Percentiles rank a stretch among this genome's conserved stretches.
Evolutionary conservation across 2,329 filamentous ascomycete genomes (phyloP).

Genomic region (Colletotrichum sojae): DNA sequence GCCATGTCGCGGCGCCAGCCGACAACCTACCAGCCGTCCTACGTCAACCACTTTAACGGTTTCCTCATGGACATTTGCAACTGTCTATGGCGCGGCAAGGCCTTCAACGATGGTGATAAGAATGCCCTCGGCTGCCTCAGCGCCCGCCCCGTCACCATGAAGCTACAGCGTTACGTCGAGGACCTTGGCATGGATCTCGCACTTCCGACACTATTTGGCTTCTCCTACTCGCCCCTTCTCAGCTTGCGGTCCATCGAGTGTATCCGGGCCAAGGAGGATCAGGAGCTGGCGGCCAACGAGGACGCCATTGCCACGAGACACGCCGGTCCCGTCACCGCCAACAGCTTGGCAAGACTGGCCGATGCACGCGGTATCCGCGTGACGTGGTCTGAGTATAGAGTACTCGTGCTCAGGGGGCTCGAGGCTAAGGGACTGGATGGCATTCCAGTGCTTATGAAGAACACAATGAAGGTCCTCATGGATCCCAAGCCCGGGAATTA

Average conservation of each 20-base stretch:
- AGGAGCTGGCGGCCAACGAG: constrained; percentile 57
- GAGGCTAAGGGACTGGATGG: constrained; percentile 75
- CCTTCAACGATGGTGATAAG: constrained; percentile 76
- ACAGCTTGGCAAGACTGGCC: constrained; percentile 73
- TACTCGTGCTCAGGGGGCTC: constrained; percentile 79
- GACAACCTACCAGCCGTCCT: constrained; percentile 67
- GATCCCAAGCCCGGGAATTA: constrained; percentile 50
- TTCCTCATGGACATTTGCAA: constrained; percentile 92
- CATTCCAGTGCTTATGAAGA: constrained; percentile 80
- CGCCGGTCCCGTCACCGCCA: constrained; percentile 78
- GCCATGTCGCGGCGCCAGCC: constrained; percentile 60
- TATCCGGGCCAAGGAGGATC: constrained; percentile 71
- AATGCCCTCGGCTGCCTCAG: constrained; percentile 71
- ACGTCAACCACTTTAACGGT: constrained; percentile 82
- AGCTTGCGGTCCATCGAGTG: constrained; percentile 69
- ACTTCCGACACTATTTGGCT: constrained; percentile 67
- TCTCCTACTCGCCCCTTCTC: constrained; percentile 72
- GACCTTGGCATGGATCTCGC: constrained; percentile 62
- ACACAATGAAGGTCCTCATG: constrained; percentile 83
- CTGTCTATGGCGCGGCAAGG: constrained; percentile 82
- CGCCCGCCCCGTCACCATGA: constrained; percentile 58
- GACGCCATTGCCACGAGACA: constrained; percentile 64
- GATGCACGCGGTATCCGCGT: constrained; percentile 76
- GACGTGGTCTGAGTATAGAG: constrained; percentile 81
- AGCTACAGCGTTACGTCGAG: constrained; percentile 63